These are phyloP conservation scores for Carex kokanica DNA, from an alignment of 176 grass and related monocot genomes.

Conservation along the genomic window DNA sequence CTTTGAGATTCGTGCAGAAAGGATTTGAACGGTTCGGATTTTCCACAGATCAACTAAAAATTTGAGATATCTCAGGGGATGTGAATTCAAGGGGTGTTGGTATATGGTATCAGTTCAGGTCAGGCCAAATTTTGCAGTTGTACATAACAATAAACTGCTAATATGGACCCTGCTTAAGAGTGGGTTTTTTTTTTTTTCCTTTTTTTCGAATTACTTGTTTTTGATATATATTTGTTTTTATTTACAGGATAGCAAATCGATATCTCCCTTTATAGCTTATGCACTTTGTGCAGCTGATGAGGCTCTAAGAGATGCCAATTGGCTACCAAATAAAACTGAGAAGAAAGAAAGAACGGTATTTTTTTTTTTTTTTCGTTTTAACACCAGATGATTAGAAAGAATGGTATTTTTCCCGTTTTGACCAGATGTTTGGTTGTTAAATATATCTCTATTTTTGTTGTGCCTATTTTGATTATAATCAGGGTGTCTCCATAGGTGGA, in stretches of 20 bases:
- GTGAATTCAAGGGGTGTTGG: no score
- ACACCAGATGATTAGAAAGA: conserved; percentile 34
- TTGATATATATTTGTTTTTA: conserved; percentile 24
- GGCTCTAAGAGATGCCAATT: conserved; percentile 83
- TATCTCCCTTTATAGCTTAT: conserved; percentile 83
- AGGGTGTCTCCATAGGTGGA: conserved; percentile 89
- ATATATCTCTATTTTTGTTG: not conserved
- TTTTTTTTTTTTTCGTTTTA: not conserved
- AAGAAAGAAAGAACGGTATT: conserved; percentile 81
- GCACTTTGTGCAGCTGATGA: conserved; percentile 91
- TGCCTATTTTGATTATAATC: conserved; percentile 36
- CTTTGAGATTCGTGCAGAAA: no score
- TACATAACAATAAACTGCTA: no score
- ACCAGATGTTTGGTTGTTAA: conserved; percentile 4
- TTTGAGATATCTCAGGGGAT: no score
- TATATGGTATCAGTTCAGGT: no score
- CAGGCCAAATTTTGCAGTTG: no score
- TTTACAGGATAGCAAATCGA: conserved; percentile 78
- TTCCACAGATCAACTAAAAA: no score
- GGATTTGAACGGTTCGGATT: no score
- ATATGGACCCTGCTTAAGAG: not conserved
- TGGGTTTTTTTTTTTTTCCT: not conserved
- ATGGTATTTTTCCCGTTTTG: conserved; percentile 38
- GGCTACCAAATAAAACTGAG: conserved; percentile 55
- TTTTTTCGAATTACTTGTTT: conserved; percentile 14